A percentile compares a stretch with the other conserved stretches of the same genome.
Evolutionary conservation across 2,329 filamentous ascomycete genomes (phyloP).

Genomic region (Fusarium kyushuense): DNA sequence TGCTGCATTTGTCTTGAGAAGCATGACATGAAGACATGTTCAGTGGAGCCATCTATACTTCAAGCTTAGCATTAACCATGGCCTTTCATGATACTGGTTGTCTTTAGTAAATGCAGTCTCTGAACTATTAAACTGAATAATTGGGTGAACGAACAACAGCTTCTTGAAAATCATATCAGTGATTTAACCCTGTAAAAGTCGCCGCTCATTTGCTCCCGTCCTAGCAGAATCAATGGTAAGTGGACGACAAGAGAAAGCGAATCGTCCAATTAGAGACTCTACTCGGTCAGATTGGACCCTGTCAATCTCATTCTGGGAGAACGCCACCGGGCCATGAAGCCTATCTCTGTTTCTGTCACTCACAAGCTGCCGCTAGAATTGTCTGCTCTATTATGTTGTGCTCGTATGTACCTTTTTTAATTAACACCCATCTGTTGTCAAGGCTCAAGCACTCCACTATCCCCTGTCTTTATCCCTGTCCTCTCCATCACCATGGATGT

Average conservation of each 20-base stretch:
- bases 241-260: conserved; percentile 9
- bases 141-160: neutral
- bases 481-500: conserved; percentile 14
- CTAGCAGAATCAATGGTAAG: conserved; percentile 17
- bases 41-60: neutral
- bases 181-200: conserved; percentile 12
- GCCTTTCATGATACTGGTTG: neutral
- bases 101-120: neutral
- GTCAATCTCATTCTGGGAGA: conserved; percentile 20
- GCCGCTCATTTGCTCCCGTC: conserved; percentile 35
- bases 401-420: conserved; percentile 27
- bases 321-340: conserved; percentile 24
- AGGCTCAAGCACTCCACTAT: conserved; percentile 9
- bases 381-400: conserved; percentile 7
- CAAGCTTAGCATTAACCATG: neutral
- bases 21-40: neutral
- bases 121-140: neutral
- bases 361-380: conserved; percentile 7
- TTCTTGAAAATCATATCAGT: conserved; percentile 7
- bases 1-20: neutral
- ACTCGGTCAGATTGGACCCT: conserved; percentile 17
- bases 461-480: conserved; percentile 12
- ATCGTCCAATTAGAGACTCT: neutral
- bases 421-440: conserved; percentile 21
- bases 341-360: conserved; percentile 32